Percentiles rank a stretch among this genome's conserved stretches.
Conservation (phyloP, 2,329 filamentous ascomycete species). For the Neofusicoccum kwambonambiense region DNA sequence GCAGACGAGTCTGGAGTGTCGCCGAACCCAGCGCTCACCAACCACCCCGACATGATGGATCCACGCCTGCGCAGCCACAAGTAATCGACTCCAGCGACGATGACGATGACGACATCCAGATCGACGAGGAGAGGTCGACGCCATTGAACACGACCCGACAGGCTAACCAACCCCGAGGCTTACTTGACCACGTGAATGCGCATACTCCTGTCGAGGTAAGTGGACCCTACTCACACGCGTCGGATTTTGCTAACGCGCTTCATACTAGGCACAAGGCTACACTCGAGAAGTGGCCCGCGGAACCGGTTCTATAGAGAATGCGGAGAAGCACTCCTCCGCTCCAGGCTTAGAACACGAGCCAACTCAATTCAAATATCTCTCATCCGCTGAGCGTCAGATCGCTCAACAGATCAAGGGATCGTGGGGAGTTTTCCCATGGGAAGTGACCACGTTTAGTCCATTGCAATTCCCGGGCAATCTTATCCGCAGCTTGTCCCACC, state of each 20-base stretch:
- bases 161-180: not conserved
- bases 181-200: not conserved
- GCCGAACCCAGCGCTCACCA: not conserved
- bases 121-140: conserved; percentile 4
- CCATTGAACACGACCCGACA: not conserved
- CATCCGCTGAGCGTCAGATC: not conserved
- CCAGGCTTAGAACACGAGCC: not conserved
- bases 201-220: not conserved
- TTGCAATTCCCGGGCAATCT: not conserved
- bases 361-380: not conserved
- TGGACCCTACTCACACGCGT: no score
- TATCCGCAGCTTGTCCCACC: not conserved
- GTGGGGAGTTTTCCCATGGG: not conserved
- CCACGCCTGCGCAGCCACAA: not conserved
- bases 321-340: not conserved
- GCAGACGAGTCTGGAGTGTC: not conserved
- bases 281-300: not conserved
- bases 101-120: not conserved
- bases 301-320: not conserved
- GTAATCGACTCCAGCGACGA: conserved; percentile 2
- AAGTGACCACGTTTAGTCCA: not conserved
- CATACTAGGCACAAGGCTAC: not conserved
- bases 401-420: not conserved
- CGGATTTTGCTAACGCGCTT: not conserved
- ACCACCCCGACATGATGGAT: not conserved